Conservation (phyloP, 768 basidiomycete genomes). For the Kwoniella europaea region DNA sequence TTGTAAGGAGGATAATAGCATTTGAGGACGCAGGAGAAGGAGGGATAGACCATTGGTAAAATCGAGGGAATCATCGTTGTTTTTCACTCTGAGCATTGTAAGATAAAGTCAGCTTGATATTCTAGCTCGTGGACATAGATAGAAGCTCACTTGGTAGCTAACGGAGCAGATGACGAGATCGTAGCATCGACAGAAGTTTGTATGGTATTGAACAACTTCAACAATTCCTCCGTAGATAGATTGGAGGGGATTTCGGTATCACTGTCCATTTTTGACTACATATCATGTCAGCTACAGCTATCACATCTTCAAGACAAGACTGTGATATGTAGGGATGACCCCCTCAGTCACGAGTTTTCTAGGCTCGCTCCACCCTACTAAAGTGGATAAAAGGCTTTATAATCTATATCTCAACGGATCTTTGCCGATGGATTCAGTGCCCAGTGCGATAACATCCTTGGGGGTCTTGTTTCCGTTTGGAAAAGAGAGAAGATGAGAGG, state of each 20-base stretch:
- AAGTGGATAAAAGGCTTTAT: slow-evolving; percentile 45
- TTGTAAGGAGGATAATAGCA: slow-evolving; percentile 83
- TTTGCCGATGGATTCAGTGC: slow-evolving; percentile 50
- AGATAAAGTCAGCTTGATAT: neutral
- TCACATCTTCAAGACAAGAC: neutral
- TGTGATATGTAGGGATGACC: slow-evolving; percentile 3
- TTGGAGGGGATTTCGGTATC: slow-evolving; percentile 13
- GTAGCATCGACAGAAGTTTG: slow-evolving; percentile 43
- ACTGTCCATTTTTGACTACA: slow-evolving; percentile 19
- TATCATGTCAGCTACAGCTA: neutral
- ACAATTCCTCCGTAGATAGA: slow-evolving; percentile 27
- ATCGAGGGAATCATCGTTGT: slow-evolving; percentile 39
- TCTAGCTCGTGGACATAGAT: neutral
- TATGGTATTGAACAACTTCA: slow-evolving; percentile 28
- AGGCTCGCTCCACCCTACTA: slow-evolving; percentile 58
- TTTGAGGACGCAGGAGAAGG: slow-evolving; percentile 81
- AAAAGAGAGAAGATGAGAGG: no score
- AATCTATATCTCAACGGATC: slow-evolving; percentile 39
- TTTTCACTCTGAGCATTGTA: slow-evolving; percentile 27
- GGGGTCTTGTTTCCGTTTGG: slow-evolving; percentile 6
- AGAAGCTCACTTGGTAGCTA: slow-evolving; percentile 36
- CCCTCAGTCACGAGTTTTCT: slow-evolving; percentile 60
- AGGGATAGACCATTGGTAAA: slow-evolving; percentile 75
- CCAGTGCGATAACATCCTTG: slow-evolving; percentile 57
- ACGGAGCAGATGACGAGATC: slow-evolving; percentile 31